A percentile compares a stretch with the other conserved stretches of the same genome.
Conservation (phyloP, 371 early-diverging fungal genomes). For the Entomophthora muscae region DNA sequence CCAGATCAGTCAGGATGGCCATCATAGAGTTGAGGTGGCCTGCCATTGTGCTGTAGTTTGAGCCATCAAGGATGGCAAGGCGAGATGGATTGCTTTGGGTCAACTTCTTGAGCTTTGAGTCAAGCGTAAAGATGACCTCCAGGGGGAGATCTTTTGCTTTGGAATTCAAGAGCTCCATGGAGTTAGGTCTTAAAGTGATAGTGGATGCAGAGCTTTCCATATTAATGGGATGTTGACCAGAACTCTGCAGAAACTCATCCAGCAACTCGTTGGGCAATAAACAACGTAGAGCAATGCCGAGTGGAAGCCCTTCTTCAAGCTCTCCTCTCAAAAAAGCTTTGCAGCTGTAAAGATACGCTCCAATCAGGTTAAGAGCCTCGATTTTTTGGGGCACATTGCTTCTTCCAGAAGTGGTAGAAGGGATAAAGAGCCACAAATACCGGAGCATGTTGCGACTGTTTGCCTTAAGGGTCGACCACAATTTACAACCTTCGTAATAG, state of each 20-base stretch:
- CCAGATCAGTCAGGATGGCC: constrained; percentile 11
- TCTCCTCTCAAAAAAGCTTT: constrained; percentile 58
- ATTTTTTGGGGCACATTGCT: not conserved
- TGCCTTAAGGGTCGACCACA: constrained; percentile 37
- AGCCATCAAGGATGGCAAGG: not conserved
- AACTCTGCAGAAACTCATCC: not conserved
- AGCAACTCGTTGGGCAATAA: not conserved
- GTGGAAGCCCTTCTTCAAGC: constrained; percentile 6
- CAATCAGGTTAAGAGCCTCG: constrained; percentile 46
- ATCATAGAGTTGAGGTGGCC: not conserved
- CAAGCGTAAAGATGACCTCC: not conserved
- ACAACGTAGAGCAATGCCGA: not conserved
- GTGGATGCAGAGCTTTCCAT: not conserved
- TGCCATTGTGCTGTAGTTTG: not conserved
- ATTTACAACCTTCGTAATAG: constrained; percentile 52
- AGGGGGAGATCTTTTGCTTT: not conserved
- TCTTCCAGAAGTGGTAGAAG: constrained; percentile 21
- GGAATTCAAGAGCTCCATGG: not conserved
- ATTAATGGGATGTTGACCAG: too few relatives aligned
- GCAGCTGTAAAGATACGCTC: constrained; percentile 43
- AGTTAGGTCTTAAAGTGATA: not conserved
- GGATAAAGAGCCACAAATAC: constrained; percentile 37
- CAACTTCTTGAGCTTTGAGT: too few relatives aligned
- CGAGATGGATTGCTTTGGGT: not conserved
- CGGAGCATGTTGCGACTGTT: constrained; percentile 39